Percentiles rank a stretch among this genome's conserved stretches.
These are phyloP conservation scores for Beta lomatogona DNA, from an alignment of 179 eudicot species.

Conservation along the genomic window DNA sequence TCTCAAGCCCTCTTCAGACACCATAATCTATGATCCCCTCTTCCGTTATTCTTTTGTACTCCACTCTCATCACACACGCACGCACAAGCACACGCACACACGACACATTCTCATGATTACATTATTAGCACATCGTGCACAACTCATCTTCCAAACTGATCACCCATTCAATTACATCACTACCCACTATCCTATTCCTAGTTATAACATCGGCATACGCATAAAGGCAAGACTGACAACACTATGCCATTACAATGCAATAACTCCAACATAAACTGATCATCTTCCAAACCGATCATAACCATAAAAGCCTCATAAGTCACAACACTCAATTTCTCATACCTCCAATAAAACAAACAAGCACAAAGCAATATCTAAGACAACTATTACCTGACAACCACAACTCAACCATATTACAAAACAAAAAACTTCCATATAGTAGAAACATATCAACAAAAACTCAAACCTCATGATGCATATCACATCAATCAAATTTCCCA, in stretches of 20 bases:
- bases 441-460: too few relatives aligned
- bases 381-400: neutral
- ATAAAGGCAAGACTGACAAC: too few relatives aligned
- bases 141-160: too few relatives aligned
- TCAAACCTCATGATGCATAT: neutral
- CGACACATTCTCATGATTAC: too few relatives aligned
- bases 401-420: neutral
- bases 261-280: neutral
- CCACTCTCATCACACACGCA: neutral
- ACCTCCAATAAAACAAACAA: neutral
- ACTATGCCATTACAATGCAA: neutral
- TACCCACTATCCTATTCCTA: too few relatives aligned
- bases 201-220: too few relatives aligned
- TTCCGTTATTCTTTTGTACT: neutral
- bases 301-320: neutral
- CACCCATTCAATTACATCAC: too few relatives aligned
- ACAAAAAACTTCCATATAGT: too few relatives aligned
- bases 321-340: neutral
- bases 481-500: neutral
- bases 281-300: neutral
- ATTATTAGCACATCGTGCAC: too few relatives aligned
- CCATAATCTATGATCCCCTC: neutral
- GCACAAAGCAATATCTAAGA: constrained; percentile 11
- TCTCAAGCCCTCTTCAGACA: neutral
- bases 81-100: too few relatives aligned